Evolutionary conservation across 2,329 filamentous ascomycete species (phyloP), one percentile per base, ranked within the genome.

Genomic region (Monilinia polystroma): DNA sequence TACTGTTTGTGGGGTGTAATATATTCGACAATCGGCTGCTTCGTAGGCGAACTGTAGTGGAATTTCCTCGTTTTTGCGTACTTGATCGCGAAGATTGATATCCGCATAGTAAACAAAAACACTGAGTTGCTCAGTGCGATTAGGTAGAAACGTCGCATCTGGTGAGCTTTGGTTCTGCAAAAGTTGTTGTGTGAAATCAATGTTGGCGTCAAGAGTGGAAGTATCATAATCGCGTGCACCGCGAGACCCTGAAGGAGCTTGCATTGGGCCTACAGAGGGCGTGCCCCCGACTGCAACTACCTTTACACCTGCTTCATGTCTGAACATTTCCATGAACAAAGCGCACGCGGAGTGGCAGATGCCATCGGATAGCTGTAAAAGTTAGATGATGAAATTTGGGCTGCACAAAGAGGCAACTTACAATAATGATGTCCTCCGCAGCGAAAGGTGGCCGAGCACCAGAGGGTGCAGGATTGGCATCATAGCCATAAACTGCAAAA

Each of bases 21-120:
- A 89, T 12, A 88, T 75, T 2, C 85, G 79, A 71, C 86, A 89
- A 71, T 86, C 83, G 0, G 87, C 84, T 0, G 85, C 81, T 69
- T 87, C 82, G 68, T 87, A 87, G 4, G 82, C 75, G 72, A 89
- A 89, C 72, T 90, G 87, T 29, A 84, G 74, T 8, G 86, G 82
- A 10, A 67, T 65, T 57, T 75, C 70, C 18, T 73, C 72, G 10
- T 78, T 71, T 71, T 66, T 71, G 53, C 73, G 56, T 63, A 76
- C 68, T 62, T 74, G 77, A 67, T 82, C 80, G 41, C 79, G 76
- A 45, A 79, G 75, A 68, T 83, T 83, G 68, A 82, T 72, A 12
- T 75, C 76, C 0, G 79, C 79, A 55, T 71, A 74, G 58, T 68
- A 70, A 2, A 73, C 49, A 10, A 65, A 67, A 0, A 74, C 63